Percentiles rank a stretch among this genome's conserved stretches.
phyloP scores from a whole-genome alignment of 2,329 filamentous ascomycete species.

The Pseudocercospora eumusae region DNA sequence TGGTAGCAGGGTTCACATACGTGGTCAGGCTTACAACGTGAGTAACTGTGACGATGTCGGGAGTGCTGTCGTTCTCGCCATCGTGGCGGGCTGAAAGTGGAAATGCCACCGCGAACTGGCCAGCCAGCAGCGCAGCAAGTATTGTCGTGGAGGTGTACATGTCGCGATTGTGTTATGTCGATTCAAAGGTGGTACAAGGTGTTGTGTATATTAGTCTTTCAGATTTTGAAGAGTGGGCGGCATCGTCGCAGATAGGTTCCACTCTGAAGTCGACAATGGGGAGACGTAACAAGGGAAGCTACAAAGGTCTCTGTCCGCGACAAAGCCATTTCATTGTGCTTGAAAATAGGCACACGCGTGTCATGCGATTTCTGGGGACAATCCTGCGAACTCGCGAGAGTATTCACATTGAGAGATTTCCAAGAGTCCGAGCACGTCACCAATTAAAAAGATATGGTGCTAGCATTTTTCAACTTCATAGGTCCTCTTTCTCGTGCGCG shows the following conservation, averaged over 20 bases:
- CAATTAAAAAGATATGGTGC: neutral
- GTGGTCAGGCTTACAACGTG: slow-evolving; percentile 10
- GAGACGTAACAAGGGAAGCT: neutral
- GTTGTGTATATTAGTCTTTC: neutral
- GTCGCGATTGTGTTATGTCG: neutral
- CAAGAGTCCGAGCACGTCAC: neutral
- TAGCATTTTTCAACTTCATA: slow-evolving; percentile 8
- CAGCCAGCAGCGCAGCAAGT: slow-evolving; percentile 16
- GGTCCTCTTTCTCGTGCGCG: slow-evolving; percentile 33
- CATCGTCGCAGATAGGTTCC: neutral
- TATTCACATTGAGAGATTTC: neutral
- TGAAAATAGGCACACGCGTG: neutral
- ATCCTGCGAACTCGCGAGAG: neutral
- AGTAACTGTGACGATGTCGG: slow-evolving; percentile 7
- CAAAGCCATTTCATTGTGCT: slow-evolving; percentile 7
- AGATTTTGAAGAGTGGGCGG: neutral
- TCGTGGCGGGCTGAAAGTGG: slow-evolving; percentile 3
- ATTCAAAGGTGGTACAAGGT: neutral
- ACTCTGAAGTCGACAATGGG: slow-evolving; percentile 6
- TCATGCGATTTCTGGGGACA: neutral
- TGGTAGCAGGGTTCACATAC: neutral
- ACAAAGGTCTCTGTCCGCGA: neutral
- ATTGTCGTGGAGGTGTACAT: slow-evolving; percentile 13
- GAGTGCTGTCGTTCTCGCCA: neutral
- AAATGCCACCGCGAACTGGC: slow-evolving; percentile 14